A percentile compares a stretch with the other conserved stretches of the same genome.
These are phyloP conservation scores for Pythium sp. DNA, from an alignment of 352 stramenopile species.

Conservation along the genomic window DNA sequence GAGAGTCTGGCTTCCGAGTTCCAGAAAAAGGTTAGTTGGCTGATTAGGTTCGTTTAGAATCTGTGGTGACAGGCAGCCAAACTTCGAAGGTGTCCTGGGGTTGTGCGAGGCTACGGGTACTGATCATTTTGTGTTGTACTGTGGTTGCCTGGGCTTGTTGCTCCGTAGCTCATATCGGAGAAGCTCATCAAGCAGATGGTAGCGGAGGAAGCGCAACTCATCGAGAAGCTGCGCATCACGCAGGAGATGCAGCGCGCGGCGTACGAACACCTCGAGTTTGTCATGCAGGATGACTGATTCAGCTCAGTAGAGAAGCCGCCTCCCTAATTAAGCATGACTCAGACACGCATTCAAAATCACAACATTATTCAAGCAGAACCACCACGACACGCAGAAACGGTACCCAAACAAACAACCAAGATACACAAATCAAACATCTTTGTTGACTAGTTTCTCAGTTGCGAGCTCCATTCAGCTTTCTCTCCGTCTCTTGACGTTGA, in stretches of 20 bases:
- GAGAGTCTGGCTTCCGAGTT: slow-evolving; percentile 52
- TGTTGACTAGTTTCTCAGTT: background rate
- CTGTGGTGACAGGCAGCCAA: too few species aligned
- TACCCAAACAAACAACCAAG: background rate
- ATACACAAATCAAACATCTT: background rate
- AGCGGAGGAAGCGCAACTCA: slow-evolving; percentile 50
- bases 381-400: background rate
- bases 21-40: slow-evolving; percentile 34
- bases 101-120: background rate
- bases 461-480: background rate
- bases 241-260: slow-evolving; percentile 63
- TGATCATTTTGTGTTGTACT: background rate
- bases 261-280: slow-evolving; percentile 66
- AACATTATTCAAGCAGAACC: background rate
- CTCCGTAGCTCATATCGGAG: slow-evolving; percentile 38
- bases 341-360: background rate
- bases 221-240: slow-evolving; percentile 57
- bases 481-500: background rate
- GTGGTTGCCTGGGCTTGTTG: background rate
- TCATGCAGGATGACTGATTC: slow-evolving; percentile 41
- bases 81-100: too few species aligned
- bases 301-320: background rate
- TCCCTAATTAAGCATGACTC: background rate
- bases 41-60: background rate
- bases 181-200: slow-evolving; percentile 69